These are phyloP conservation scores for Sphaerulina vaccinii DNA, from an alignment of 2,329 filamentous ascomycete species.

Conservation along the genomic window DNA sequence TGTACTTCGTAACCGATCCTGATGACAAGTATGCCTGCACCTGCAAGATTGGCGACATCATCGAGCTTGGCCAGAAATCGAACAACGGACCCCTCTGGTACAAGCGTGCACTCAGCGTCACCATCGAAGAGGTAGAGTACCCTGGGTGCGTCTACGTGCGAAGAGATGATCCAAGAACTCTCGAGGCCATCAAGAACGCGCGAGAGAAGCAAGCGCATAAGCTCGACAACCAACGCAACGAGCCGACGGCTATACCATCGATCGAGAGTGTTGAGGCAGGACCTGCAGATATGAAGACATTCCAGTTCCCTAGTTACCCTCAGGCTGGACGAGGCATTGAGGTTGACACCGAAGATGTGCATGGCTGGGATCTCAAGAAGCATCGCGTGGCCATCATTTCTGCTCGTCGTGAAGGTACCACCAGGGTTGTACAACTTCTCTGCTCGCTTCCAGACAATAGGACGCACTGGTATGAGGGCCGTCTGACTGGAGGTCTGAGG, in stretches of 20 bases:
- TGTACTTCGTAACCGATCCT: not conserved
- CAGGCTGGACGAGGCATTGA: not conserved
- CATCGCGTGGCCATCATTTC: conserved; percentile 1
- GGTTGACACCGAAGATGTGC: not conserved
- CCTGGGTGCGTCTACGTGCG: not conserved
- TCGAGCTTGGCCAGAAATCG: not conserved
- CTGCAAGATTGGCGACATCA: not conserved
- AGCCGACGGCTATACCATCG: not conserved
- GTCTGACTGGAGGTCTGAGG: conserved; percentile 1
- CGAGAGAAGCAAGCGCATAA: not conserved
- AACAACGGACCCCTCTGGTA: conserved; percentile 3
- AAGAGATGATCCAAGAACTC: not conserved
- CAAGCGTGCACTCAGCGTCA: not conserved
- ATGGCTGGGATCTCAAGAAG: not conserved
- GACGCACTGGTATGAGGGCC: not conserved
- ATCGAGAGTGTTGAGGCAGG: not conserved
- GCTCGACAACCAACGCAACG: not conserved
- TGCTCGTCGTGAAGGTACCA: not conserved
- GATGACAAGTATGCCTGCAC: not conserved
- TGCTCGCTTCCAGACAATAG: not conserved
- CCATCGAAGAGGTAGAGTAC: not conserved
- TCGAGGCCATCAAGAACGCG: not conserved
- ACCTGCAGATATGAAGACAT: not conserved
- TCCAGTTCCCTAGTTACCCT: not conserved
- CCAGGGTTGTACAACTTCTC: not conserved